phyloP scores from a whole-genome alignment of 208 protist species.

The Acanthamoeba lenticulata region DNA sequence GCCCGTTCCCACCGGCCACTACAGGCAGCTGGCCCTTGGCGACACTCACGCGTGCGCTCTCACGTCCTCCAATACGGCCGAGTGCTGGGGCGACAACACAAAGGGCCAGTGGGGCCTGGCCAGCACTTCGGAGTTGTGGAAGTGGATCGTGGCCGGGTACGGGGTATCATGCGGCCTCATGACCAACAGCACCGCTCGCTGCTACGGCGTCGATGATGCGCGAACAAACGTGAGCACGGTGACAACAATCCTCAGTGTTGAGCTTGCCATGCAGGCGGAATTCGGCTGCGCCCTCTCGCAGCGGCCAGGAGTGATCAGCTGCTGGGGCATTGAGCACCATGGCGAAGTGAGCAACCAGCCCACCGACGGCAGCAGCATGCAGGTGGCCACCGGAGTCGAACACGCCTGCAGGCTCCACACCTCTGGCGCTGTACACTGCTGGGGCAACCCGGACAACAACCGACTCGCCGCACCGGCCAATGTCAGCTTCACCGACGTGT shows the following conservation, averaged over 20 bases:
- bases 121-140: not conserved
- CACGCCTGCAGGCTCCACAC: not conserved
- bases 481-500: not conserved
- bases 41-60: not conserved
- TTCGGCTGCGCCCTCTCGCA: not conserved
- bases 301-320: not conserved
- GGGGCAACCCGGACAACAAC: not conserved
- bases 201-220: not conserved
- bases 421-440: not conserved
- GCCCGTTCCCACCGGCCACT: too few species aligned
- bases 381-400: not conserved
- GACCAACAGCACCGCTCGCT: not conserved
- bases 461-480: too few species aligned
- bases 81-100: not conserved
- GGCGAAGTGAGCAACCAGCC: not conserved
- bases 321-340: not conserved
- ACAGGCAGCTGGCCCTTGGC: not conserved
- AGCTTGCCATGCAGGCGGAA: not conserved
- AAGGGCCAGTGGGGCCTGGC: not conserved
- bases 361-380: not conserved
- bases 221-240: not conserved
- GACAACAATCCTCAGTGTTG: too few species aligned
- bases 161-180: not conserved
- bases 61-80: not conserved
- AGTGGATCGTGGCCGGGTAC: not conserved